Evolutionary conservation across 352 stramenopile species (phyloP).

Genomic region (Phytophthora kernoviae): DNA sequence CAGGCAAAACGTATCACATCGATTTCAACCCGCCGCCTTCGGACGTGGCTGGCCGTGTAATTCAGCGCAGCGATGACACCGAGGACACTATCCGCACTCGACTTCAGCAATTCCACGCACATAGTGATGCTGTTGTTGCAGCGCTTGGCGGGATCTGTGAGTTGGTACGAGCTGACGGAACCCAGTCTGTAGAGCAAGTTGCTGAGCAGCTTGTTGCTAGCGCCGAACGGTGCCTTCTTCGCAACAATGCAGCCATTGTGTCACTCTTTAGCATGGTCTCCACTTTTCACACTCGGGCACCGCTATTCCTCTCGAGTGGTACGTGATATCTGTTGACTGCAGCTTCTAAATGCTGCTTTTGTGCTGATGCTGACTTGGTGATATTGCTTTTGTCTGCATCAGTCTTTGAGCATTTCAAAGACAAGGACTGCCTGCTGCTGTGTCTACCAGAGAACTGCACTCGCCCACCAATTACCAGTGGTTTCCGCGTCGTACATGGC

Average conservation of each 20-base stretch:
- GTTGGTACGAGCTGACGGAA: conserved; percentile 54
- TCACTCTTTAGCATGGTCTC: conserved; percentile 55
- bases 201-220: conserved; percentile 56
- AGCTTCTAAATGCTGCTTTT: neutral
- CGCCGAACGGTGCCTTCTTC: conserved; percentile 57
- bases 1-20: conserved; percentile 93
- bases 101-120: conserved; percentile 84
- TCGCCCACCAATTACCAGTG: conserved; percentile 44
- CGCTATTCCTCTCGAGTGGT: conserved; percentile 67
- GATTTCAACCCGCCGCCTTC: conserved; percentile 81
- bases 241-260: conserved; percentile 64
- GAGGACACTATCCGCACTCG: conserved; percentile 89
- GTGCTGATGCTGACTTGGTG: conserved; percentile 4
- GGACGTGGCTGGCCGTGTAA: conserved; percentile 61
- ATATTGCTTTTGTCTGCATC: neutral
- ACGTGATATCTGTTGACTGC: conserved; percentile 1
- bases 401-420: conserved; percentile 64
- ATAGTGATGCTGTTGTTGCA: conserved; percentile 53
- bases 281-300: conserved; percentile 42
- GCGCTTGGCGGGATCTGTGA: conserved; percentile 50
- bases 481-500: conserved; percentile 47
- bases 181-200: conserved; percentile 53
- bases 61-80: conserved; percentile 87
- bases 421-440: conserved; percentile 65
- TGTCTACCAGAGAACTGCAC: conserved; percentile 51